A percentile compares a stretch with the other conserved stretches of the same genome.
Evolutionary conservation across 2,329 filamentous ascomycete species (phyloP).

Genomic region (Paecilomyces variotii): DNA sequence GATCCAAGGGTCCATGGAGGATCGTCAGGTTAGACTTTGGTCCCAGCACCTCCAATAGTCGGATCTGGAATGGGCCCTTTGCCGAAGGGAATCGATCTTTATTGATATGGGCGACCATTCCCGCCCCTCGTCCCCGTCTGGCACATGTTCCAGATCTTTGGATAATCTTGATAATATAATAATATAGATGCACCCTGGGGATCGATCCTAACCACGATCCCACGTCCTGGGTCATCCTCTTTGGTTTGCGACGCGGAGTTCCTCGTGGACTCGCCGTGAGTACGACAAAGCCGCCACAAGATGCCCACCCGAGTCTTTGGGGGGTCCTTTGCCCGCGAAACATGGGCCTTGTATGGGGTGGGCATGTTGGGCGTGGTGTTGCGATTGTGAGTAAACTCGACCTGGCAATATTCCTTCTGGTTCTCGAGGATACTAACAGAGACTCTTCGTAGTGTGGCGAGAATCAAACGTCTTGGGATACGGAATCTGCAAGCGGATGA

Average conservation of each 20-base stretch:
- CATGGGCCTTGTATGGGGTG: constrained; percentile 35
- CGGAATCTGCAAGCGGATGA: constrained; percentile 49
- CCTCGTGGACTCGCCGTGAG: neutral
- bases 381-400: constrained; percentile 34
- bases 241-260: neutral
- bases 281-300: constrained; percentile 5
- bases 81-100: neutral
- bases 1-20: neutral
- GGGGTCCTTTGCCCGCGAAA: constrained; percentile 24
- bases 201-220: neutral
- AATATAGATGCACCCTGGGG: neutral
- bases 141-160: neutral
- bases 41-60: neutral
- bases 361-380: constrained; percentile 29
- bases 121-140: neutral
- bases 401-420: constrained; percentile 25
- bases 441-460: constrained; percentile 22
- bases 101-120: neutral
- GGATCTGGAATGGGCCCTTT: neutral
- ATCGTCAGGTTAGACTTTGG: neutral
- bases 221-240: neutral
- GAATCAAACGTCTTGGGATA: constrained; percentile 37
- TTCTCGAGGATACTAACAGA: constrained; percentile 17
- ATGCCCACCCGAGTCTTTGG: constrained; percentile 24
- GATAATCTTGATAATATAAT: neutral